Evolutionary conservation across 257 asterid species (phyloP), one percentile per base, ranked within the genome.

Genomic region (Phtheirospermum japonicum): DNA sequence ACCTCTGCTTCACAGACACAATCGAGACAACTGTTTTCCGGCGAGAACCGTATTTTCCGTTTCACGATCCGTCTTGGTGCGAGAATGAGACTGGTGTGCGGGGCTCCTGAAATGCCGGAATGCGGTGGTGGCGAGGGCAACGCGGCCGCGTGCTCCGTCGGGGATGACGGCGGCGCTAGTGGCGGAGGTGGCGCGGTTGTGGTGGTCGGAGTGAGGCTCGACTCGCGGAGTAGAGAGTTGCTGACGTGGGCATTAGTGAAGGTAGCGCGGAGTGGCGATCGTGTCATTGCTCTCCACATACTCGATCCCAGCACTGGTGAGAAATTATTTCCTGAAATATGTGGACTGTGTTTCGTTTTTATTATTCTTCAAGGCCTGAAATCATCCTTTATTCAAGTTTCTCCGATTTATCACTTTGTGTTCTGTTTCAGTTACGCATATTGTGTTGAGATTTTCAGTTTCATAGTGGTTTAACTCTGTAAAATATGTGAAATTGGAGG

Each of bases 191-290:
- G 76, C 45, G 79, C 80, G 46, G 84, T 80, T 74, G 90, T 88
- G 75, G 89, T 83, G 65, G 96, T 88, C 18, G 96, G 88, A 63
- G 96, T 88, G 75, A 82, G 77, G 76, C 69, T 83, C 56, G 96
- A 90, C 73, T 67, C 82, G 0, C 78, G 83, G 69, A 90, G 95
- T 59, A 87, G 70, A 49, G 95, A 90, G 84, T 61, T 87, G 76
- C 80, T 90, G 57, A 90, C 95, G 18, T 90, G 96, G 96, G 87
- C 95, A 48, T 69, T 87, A 60, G 91, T 90, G 53, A 90, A 90
- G 77, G 81, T 85, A 36, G 96, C 97, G 64, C 76, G 76, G 74
- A 68, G 80, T 40, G 97, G 96, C 53, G 96, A 90, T 76, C 89
- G 82, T 18, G 86, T 90, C 60, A 67, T 90, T 76, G 97, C 96